phyloP scores from a whole-genome alignment of 805 yeast species.

The Torulaspora indica region DNA sequence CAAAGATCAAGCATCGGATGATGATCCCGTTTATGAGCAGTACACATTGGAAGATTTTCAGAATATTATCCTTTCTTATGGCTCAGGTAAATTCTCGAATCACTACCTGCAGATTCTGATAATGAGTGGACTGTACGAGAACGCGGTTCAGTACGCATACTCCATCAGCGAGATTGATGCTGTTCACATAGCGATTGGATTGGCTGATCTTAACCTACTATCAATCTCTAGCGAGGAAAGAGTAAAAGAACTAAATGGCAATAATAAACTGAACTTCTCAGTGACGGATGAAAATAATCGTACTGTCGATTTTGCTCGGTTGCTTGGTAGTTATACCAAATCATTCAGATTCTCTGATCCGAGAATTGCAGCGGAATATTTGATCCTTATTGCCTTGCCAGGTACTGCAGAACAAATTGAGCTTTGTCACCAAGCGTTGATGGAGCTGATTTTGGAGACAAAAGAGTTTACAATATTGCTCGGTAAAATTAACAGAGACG shows the following conservation, averaged over 20 bases:
- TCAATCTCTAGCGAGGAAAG: constrained; percentile 40
- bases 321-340: constrained; percentile 76
- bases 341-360: constrained; percentile 84
- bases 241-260: constrained; percentile 10
- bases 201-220: constrained; percentile 67
- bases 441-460: constrained; percentile 80
- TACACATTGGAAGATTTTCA: constrained; percentile 75
- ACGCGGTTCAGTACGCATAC: constrained; percentile 57
- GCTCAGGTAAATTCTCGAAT: constrained; percentile 66
- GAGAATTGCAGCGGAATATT: constrained; percentile 84
- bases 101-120: constrained; percentile 68
- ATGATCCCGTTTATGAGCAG: constrained; percentile 58
- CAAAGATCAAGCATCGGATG: constrained; percentile 49
- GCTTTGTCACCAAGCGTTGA: constrained; percentile 69
- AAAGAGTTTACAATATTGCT: constrained; percentile 75
- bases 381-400: constrained; percentile 61
- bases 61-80: constrained; percentile 61
- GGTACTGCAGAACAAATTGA: constrained; percentile 44
- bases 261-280: constrained; percentile 35
- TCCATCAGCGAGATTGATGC: constrained; percentile 73
- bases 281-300: constrained; percentile 36
- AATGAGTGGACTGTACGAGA: constrained; percentile 74
- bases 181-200: constrained; percentile 80
- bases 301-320: constrained; percentile 48
- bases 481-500: constrained; percentile 78